Base-by-base conservation (phyloP, 805 yeast species). In the Sugiyamaella mastotermitis region DNA sequence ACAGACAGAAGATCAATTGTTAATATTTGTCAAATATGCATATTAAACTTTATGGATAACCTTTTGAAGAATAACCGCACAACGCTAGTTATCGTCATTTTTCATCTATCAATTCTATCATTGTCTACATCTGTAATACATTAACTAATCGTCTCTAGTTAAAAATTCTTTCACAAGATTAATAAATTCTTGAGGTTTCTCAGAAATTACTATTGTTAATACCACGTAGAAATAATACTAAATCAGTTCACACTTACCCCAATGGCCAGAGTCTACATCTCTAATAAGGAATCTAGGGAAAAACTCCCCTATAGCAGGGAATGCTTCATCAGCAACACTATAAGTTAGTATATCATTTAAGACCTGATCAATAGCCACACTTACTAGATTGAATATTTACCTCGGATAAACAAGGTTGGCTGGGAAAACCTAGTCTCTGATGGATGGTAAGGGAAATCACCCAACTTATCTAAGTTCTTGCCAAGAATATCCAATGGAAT, bases 261-360 rank as follows among this genome's bases (percentile, higher is more conserved):
- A 90, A 59, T 90, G 98, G 1, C 96, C 96, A 0, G 88, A 75
- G 14, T 84, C 80, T 17, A 92, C 65, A 52, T 83, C 95, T 31
- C 73, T 66, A 10, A 83, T 61, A 43, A 76, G 83, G 53, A 86
- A 86, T 18, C 68, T 65, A 0, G 97, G 97, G 62, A 86, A 90
- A 53, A 74, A 83, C 40, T 64, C 61, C 1, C 88, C 94, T 35
- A 86, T 80, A 14, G 73, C 74, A 0, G 83, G 79, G 16, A 87
- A 57, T 19, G 72, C 74, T 43, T 87, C 95, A 57, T 88, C 97
- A 0, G 94, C 80, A 14, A 90, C 79, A 55, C n/a, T n/a, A n/a
- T n/a, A 32, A 21, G 38, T 34, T 31, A 37, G 41, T 23, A 9
- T 13, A 14, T 8, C 11, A 13, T 8, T 26, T n/a, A 15, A 10